Percentiles rank a stretch among this genome's conserved stretches.
Evolutionary conservation across 2,329 filamentous ascomycete genomes (phyloP).

Genomic region (Sarocladium brachiariae): DNA sequence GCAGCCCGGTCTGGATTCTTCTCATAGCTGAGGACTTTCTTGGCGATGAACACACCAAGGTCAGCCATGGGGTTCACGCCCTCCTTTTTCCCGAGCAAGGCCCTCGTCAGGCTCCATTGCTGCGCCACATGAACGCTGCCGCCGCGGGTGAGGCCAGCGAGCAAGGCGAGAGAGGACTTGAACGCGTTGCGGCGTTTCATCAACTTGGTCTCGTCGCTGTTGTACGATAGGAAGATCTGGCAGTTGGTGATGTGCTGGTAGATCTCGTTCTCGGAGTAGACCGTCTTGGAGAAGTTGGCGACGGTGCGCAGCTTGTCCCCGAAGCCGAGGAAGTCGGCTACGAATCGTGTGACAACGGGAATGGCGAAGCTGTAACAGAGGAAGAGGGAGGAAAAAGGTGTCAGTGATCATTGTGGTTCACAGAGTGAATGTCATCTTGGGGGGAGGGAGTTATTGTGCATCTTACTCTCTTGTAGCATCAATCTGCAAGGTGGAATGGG

Average conservation of each 20-base stretch:
- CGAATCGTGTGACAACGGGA: conserved; percentile 16
- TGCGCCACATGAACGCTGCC: conserved; percentile 15
- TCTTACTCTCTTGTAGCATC: conserved; percentile 16
- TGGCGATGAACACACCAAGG: conserved; percentile 13
- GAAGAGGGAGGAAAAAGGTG: conserved; percentile 1
- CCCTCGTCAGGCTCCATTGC: conserved; percentile 10
- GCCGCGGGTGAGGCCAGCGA: conserved; percentile 12
- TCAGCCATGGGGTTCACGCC: conserved; percentile 13
- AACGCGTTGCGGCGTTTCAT: conserved; percentile 17
- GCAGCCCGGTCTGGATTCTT: conserved; percentile 11
- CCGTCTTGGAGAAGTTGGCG: conserved; percentile 6
- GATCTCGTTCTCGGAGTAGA: conserved; percentile 17
- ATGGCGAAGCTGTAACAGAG: conserved; percentile 16
- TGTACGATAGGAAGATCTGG: conserved; percentile 18
- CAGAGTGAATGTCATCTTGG: too few species aligned
- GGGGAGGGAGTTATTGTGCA: too few species aligned
- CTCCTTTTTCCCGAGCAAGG: neutral
- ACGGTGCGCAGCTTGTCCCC: conserved; percentile 11
- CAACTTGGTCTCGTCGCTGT: conserved; percentile 18
- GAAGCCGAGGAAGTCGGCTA: conserved; percentile 19
- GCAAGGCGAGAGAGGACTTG: conserved; percentile 14
- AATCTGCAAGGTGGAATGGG: conserved; percentile 14
- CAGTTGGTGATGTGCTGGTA: conserved; percentile 21
- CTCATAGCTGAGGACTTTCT: conserved; percentile 12
- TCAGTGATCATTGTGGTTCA: too few species aligned